Evolutionary conservation across 805 yeast species (phyloP), one percentile per base, ranked within the genome.

Genomic region (Cyberlindnera meyerae): DNA sequence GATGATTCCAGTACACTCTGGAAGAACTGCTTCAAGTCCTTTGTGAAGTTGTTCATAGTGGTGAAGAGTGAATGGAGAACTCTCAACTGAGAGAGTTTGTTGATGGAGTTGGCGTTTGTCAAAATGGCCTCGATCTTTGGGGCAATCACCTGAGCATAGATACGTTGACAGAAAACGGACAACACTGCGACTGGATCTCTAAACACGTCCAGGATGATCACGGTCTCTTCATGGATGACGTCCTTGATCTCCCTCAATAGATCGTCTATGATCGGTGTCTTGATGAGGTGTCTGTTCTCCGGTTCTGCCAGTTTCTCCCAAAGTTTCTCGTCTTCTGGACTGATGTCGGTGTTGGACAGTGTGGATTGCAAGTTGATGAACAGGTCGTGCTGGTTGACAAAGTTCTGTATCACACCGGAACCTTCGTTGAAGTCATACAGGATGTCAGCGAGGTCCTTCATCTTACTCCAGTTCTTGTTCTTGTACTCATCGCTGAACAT

Each of bases 371-470:
- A 61, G 48, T 58, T 50, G 33, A 62, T 65, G 57, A 89, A 82
- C 40, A 81, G 72, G 33, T 79, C 82, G 54, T 84, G 86, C 54
- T 84, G 87, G 54, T 77, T 78, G 28, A 89, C 83, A 61, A 85
- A 90, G 33, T 81, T 77, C 54, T 81, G 86, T 8, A 86, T 82
- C 8, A 89, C 90, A 40, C 82, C 79, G 9, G 75, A 70, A 11
- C 96, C 96, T 14, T 87, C 90, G 54, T 90, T 89, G 64, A 79
- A 90, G 43, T 79, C 84, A 36, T 78, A 73, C 33, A 89, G 66
- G 13, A 88, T 74, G 34, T 75, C 76, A 0, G 96, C 86, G 18
- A 79, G 73, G 39, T 80, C 87, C 50, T 75, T 78, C 82, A 93
- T 79, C 36, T 74, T 75, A n/a, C 67, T 65, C 48, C 77, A 73